Evolutionary conservation across 2,329 filamentous ascomycete genomes (phyloP), one percentile per base, ranked within the genome.

Genomic region (Parastagonospora nodorum): DNA sequence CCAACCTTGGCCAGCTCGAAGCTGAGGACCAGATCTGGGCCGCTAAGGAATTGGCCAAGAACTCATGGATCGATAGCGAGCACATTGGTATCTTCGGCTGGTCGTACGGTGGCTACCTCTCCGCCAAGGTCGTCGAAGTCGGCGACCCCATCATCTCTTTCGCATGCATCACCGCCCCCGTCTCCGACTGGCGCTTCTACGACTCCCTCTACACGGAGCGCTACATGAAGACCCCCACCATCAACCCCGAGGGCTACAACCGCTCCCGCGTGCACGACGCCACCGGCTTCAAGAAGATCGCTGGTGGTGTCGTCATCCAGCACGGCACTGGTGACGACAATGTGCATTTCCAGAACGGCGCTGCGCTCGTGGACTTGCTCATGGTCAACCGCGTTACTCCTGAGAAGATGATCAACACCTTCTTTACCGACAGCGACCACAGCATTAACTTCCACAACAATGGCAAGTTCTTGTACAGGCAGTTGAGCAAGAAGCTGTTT

Each of bases 271-370:
- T 89, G 2, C 79, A 80, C 50, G 77, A 83, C 3, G 69, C 78
- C 0, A 75, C 75, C 0, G 86, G 87, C 0, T 89, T 89, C 77
- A 83, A 83, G 73, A 81, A 81, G 45, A 78, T 87, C 8, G 75
- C 75, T 0, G 87, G 87, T 3, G 79, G 81, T 2, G 83, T 88
- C 54, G 74, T 84, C 5, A 77, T 89, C 37, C 80, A 86, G 53
- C 87, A 89, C 62, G 87, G 86, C 0, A 83, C 84, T 0, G 86
- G 85, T 0, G 87, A 89, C 55, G 87, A 89, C 60, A 89, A 89
- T 44, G 87, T 89, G 11, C 87, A 89, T 63, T 88, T 87, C 66
- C 86, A 89, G 72, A 84, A 89, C 54, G 63, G 81, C 0, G 86
- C 85, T 0, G 84, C 81, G 1, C 68, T 89, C 30, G 73, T 85